A percentile compares a stretch with the other conserved stretches of the same genome.
These are phyloP conservation scores for Volvariella surrecta DNA, from an alignment of 1,284 basidiomycete species.

Conservation along the genomic window DNA sequence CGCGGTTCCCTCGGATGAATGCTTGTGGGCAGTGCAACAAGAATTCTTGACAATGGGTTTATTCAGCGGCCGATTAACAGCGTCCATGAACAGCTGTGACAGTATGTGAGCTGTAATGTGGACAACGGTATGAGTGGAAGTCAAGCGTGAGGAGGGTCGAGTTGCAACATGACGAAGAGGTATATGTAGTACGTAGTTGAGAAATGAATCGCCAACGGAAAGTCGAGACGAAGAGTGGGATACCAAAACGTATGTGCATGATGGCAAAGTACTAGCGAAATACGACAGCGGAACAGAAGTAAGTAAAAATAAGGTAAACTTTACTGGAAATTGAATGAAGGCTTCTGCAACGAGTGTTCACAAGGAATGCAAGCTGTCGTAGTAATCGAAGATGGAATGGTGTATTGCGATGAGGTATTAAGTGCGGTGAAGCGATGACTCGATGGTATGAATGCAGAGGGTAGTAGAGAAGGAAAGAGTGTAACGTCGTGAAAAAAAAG, in stretches of 20 bases:
- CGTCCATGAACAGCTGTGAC: not conserved
- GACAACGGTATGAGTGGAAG: not conserved
- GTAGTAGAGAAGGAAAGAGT: constrained; percentile 31
- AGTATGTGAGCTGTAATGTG: not conserved
- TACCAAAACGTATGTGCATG: constrained; percentile 9
- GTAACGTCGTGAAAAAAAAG: constrained; percentile 22
- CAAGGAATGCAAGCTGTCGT: constrained; percentile 1
- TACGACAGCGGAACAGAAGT: constrained; percentile 27
- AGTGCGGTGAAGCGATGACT: constrained; percentile 19
- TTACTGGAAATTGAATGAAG: constrained; percentile 32
- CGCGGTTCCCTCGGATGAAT: too few species aligned
- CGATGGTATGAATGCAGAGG: constrained; percentile 30
- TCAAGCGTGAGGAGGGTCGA: not conserved
- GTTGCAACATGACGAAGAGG: constrained; percentile 4
- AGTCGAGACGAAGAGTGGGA: constrained; percentile 12
- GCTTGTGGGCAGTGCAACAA: too few species aligned
- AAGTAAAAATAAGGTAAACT: constrained; percentile 70
- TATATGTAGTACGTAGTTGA: constrained; percentile 17
- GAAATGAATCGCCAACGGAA: constrained; percentile 14
- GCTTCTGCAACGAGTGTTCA: constrained; percentile 15
- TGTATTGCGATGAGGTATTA: constrained; percentile 20
- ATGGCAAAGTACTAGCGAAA: constrained; percentile 13
- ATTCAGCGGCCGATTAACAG: too few species aligned
- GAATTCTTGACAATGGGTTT: too few species aligned
- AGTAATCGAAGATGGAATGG: constrained; percentile 8